Evolutionary conservation across 352 stramenopile species (phyloP).

Genomic region (Aphanomyces stellatus): DNA sequence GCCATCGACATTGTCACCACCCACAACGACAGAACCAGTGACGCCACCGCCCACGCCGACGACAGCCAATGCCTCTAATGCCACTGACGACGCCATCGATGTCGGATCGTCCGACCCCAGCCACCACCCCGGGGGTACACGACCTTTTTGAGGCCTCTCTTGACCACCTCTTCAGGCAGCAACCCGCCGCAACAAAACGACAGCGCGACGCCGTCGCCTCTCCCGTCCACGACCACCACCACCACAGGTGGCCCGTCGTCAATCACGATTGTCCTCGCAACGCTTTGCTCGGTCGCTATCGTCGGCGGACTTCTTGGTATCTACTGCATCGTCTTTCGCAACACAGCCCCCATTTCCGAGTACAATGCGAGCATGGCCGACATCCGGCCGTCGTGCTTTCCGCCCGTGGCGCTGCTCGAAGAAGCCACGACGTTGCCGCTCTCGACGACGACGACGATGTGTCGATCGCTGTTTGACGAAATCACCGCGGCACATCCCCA

Average conservation of each 20-base stretch:
- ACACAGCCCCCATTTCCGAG: neutral
- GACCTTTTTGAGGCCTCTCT: too few species aligned
- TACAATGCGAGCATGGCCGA: neutral
- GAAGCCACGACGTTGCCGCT: too few species aligned
- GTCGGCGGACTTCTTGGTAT: neutral
- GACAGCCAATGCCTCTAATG: too few species aligned
- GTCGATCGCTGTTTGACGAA: neutral
- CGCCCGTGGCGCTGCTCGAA: too few species aligned
- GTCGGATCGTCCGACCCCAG: neutral
- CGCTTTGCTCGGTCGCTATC: neutral
- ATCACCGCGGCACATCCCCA: neutral
- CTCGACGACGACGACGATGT: neutral
- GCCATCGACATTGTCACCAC: neutral
- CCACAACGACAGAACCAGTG: neutral
- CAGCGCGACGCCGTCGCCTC: too few species aligned
- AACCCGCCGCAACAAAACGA: too few species aligned
- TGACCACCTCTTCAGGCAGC: too few species aligned
- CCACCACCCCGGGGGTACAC: too few species aligned
- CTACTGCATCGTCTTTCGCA: constrained; percentile 1
- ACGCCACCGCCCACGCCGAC: too few species aligned
- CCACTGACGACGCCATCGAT: too few species aligned
- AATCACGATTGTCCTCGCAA: neutral
- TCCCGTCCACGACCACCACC: too few species aligned
- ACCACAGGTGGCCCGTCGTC: neutral
- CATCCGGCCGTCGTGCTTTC: neutral